Conservation (phyloP, 768 basidiomycete genomes). For the Multifurca ochricompacta region DNA sequence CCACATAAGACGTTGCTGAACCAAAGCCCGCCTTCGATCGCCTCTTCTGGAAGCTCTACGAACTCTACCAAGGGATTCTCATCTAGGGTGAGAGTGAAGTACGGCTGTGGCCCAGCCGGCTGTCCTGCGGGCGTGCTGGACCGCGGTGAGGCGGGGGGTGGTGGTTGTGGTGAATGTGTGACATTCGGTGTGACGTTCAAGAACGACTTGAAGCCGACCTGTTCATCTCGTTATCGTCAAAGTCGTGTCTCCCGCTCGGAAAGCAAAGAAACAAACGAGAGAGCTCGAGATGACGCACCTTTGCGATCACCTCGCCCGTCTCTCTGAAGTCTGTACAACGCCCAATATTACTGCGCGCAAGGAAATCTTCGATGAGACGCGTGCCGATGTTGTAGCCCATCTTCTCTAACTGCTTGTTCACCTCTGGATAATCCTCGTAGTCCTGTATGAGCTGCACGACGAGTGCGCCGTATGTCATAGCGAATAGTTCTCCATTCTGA, state of each 20-base stretch:
- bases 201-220: constrained; percentile 99
- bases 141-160: constrained; percentile 41
- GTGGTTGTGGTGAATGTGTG: constrained; percentile 50
- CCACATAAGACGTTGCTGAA: constrained; percentile 96
- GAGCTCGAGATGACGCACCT: constrained; percentile 45
- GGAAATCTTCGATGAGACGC: constrained; percentile 92
- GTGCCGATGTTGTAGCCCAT: constrained; percentile 99
- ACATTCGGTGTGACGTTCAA: constrained; percentile 85
- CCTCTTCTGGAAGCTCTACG: constrained; percentile 93
- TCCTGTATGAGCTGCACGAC: constrained; percentile 99
- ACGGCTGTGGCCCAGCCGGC: constrained; percentile 37
- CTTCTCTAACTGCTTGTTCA: constrained; percentile 95
- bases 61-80: constrained; percentile 97
- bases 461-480: constrained; percentile 92
- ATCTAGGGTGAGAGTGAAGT: constrained; percentile 81
- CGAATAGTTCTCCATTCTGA: constrained; percentile 96
- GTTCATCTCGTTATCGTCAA: neutral
- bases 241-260: neutral
- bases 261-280: neutral
- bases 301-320: constrained; percentile 91
- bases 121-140: constrained; percentile 30
- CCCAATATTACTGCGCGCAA: constrained; percentile 88
- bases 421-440: constrained; percentile 94
- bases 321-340: constrained; percentile 90
- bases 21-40: constrained; percentile 87